Evolutionary conservation across 2,329 filamentous ascomycete genomes (phyloP).

Genomic region (Metarhizium brunneum): DNA sequence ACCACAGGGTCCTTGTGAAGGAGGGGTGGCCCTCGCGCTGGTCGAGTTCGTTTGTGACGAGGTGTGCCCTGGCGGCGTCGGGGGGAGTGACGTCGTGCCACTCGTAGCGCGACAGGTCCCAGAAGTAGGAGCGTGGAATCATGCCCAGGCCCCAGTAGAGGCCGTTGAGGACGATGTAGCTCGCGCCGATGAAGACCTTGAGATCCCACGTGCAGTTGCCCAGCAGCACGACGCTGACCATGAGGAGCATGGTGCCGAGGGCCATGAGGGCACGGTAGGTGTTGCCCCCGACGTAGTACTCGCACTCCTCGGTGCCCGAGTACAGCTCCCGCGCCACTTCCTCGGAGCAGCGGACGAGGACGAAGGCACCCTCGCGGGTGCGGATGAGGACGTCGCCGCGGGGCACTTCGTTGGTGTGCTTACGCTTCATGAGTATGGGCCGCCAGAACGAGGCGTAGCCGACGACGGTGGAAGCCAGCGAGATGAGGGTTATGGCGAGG

Average conservation of each 20-base stretch:
- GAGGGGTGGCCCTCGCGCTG: constrained; percentile 31
- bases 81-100: constrained; percentile 30
- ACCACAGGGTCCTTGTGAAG: constrained; percentile 50
- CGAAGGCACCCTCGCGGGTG: constrained; percentile 50
- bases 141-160: constrained; percentile 49
- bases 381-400: constrained; percentile 51
- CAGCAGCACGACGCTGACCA: constrained; percentile 51
- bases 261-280: constrained; percentile 46
- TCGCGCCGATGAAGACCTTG: constrained; percentile 47
- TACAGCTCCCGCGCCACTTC: constrained; percentile 55
- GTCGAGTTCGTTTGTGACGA: constrained; percentile 18
- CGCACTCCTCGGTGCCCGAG: constrained; percentile 49
- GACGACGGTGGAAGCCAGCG: constrained; percentile 41
- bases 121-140: constrained; percentile 39
- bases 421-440: constrained; percentile 43
- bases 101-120: constrained; percentile 47
- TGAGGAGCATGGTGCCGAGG: constrained; percentile 48
- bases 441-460: constrained; percentile 50
- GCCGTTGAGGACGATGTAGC: constrained; percentile 51
- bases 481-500: constrained; percentile 40
- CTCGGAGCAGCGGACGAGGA: constrained; percentile 48
- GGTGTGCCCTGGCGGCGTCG: constrained; percentile 28
- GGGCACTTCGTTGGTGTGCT: constrained; percentile 38
- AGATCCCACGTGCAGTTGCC: constrained; percentile 54
- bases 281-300: constrained; percentile 39